Evolutionary conservation across 768 basidiomycete species (phyloP), one percentile per base, ranked within the genome.

Genomic region (Lactarius sanguifluus): DNA sequence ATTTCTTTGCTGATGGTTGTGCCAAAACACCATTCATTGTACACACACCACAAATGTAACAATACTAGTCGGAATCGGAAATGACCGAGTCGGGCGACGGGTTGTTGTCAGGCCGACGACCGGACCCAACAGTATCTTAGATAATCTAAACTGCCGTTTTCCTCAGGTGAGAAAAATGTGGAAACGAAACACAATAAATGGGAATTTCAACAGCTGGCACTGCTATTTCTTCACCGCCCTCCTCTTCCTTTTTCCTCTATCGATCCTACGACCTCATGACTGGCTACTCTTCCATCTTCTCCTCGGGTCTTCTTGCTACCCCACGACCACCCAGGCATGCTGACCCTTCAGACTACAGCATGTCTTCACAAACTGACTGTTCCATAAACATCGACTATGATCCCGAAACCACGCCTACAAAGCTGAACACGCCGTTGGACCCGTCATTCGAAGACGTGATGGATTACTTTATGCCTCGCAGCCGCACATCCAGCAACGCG

Each of bases 231-330:
- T 23, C 36, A 38, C 36, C 36, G 12, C 36, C 34, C 18, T 61
- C 38, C 16, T 41, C 47, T 38, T 23, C 50, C 40, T 34, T 23
- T 43, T 41, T 54, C 1, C 28, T 28, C 62, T 64, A 28, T 59
- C 57, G 18, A 66, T 30, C 40, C 75, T 30, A 30, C 28, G 32
- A 30, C 28, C 18, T 74, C 72, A 78, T 83, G 70, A 74, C 80
- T 43, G 74, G 77, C 1, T 90, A 90, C 72, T 90, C 88, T 36
- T 77, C 84, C 9, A 86, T 90, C 71, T 90, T 90, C 76, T 86
- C 87, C 38, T 88, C 87, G 47, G 88, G 88, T 25, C 81, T 90
- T 41, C 83, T 88, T 43, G 87, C 87, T 16, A 79, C 83, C 5
- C 78, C 78, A 52, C 69, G 69, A 28, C 70, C 66, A 60, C 56